Evolutionary conservation across 805 yeast species (phyloP).

Genomic region (Ogataea chonburiensis): DNA sequence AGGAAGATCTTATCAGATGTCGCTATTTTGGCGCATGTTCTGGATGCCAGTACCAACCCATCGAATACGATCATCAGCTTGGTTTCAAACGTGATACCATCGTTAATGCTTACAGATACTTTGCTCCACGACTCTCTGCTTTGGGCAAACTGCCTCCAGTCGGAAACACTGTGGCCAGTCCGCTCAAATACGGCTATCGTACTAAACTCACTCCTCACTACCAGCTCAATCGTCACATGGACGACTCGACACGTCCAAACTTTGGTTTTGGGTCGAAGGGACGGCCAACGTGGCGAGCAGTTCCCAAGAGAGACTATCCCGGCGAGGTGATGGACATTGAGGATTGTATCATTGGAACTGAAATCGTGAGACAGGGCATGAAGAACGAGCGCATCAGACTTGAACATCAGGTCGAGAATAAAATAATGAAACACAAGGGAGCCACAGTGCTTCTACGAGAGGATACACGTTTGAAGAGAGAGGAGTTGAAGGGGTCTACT

Average conservation of each 20-base stretch:
- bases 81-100: slow-evolving; percentile 71
- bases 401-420: slow-evolving; percentile 34
- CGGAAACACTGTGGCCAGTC: slow-evolving; percentile 54
- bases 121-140: slow-evolving; percentile 56
- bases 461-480: slow-evolving; percentile 47
- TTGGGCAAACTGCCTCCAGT: slow-evolving; percentile 55
- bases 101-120: slow-evolving; percentile 73
- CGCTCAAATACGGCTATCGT: slow-evolving; percentile 72
- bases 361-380: slow-evolving; percentile 72
- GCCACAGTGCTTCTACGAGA: slow-evolving; percentile 87
- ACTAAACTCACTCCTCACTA: slow-evolving; percentile 97
- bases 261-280: slow-evolving; percentile 91
- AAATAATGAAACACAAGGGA: slow-evolving; percentile 52
- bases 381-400: slow-evolving; percentile 62
- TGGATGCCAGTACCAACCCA: slow-evolving; percentile 90
- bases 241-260: slow-evolving; percentile 46
- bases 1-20: slow-evolving; percentile 66
- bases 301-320: slow-evolving; percentile 29
- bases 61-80: slow-evolving; percentile 72
- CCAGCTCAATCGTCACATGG: slow-evolving; percentile 58
- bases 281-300: slow-evolving; percentile 63
- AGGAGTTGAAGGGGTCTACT: slow-evolving; percentile 46
- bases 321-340: slow-evolving; percentile 92
- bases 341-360: slow-evolving; percentile 88
- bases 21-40: slow-evolving; percentile 89